Percentiles rank a stretch among this genome's conserved stretches.
Conservation (phyloP, 2,329 filamentous ascomycete species). For the Fusarium newnesense region DNA sequence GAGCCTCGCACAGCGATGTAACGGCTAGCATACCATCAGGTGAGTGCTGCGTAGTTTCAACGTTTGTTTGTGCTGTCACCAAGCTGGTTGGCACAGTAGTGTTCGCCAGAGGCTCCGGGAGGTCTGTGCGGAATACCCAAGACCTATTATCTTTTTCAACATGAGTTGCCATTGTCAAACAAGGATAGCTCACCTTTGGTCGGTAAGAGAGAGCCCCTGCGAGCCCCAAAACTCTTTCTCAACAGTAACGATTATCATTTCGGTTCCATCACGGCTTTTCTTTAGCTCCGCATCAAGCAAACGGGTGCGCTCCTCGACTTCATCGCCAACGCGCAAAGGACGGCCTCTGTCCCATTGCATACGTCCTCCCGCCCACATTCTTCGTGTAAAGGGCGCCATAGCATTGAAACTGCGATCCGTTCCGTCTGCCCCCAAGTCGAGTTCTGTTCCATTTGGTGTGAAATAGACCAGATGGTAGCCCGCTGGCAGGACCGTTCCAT, state of each 20-base stretch:
- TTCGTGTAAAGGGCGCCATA: neutral
- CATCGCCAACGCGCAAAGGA: neutral
- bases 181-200: neutral
- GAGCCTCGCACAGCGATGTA: neutral
- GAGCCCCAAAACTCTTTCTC: neutral
- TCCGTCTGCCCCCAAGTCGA: neutral
- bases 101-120: neutral
- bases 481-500: neutral
- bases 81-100: neutral
- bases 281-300: neutral
- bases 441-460: neutral
- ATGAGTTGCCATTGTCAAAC: neutral
- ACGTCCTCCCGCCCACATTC: neutral
- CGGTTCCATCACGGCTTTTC: neutral
- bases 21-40: neutral
- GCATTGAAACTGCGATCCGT: neutral
- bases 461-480: neutral
- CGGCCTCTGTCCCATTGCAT: neutral
- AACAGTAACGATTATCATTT: neutral
- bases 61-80: neutral
- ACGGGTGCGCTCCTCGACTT: neutral
- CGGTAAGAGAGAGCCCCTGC: neutral
- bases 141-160: neutral
- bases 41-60: neutral
- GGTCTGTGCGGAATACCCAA: neutral